Conservation (phyloP, 257 asterid genomes). For the Cynanchum wilfordii region DNA sequence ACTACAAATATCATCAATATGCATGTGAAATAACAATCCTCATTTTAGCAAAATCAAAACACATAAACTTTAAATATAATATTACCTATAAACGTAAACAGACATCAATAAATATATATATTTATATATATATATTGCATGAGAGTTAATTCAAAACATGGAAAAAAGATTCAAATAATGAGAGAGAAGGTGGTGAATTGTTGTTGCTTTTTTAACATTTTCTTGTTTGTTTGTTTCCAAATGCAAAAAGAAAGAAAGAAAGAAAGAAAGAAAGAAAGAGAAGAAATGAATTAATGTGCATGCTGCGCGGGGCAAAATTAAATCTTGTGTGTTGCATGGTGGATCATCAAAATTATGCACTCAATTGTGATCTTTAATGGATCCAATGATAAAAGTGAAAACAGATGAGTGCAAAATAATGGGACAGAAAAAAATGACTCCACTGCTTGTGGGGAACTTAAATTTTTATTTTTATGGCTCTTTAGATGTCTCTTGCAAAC, state of each 20-base stretch:
- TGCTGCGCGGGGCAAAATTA: background rate
- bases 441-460: constrained; percentile 8
- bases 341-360: constrained; percentile 25
- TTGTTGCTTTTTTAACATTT: background rate
- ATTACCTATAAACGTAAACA: too few relatives aligned
- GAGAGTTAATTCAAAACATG: too few relatives aligned
- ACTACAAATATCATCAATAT: background rate
- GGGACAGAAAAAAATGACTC: constrained; percentile 19
- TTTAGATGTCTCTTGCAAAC: too few relatives aligned
- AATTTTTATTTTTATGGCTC: constrained; percentile 5
- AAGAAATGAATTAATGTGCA: background rate
- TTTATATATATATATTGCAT: too few relatives aligned
- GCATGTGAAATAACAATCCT: too few relatives aligned
- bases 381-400: constrained; percentile 41
- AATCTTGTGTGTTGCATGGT: constrained; percentile 26
- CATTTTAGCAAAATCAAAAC: too few relatives aligned
- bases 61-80: too few relatives aligned
- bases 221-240: background rate
- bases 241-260: background rate
- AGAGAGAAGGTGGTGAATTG: background rate
- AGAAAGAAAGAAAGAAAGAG: too few relatives aligned
- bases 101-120: too few relatives aligned
- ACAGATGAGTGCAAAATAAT: constrained; percentile 35
- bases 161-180: background rate
- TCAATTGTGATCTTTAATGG: constrained; percentile 47